Base-by-base conservation (phyloP, 1,139 yeast genomes). In the Yamadazyma kanchanaburiensis region DNA sequence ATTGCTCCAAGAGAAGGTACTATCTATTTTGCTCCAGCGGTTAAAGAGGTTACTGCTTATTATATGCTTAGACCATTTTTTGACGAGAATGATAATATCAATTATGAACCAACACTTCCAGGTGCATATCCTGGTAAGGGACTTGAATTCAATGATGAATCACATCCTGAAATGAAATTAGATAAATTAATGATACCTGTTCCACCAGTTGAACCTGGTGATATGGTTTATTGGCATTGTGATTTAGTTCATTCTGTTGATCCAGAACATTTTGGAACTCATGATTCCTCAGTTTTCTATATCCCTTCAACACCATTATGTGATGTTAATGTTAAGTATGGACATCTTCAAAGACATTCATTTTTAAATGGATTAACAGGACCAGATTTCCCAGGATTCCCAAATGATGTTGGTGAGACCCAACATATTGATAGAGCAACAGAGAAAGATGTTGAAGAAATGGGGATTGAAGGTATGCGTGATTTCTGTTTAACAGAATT, bases 151-250 rank as follows among this genome's bases (percentile, higher is more conserved):
- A 39, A 16, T 31, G 15, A 24, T 10, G 35, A 38, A 12, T 38
- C 45, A 1, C 54, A 49, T 32, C 64, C 59, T 7, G 61, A 58
- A 23, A 42, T 64, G 21, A 33, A 47, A 8, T 55, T 49, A 17
- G 33, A 39, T 1, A 43, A 46, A 19, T 37, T 54, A 10, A 49
- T 58, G 39, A 49, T 52, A 6, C 50, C 55, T 5, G 53, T 62
- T 28, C 69, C 70, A 4, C 40, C 48, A 20, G 69, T 61, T 6
- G 37, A 52, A 5, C 55, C 60, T 19, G 69, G 70, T 2, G 73
- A 70, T 37, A 61, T 55, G 38, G 73, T 70, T 1, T 64, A 60
- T 30, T 72, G 77, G 77, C 77, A 72, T 45, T 53, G 64, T 36
- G 77, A 71, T 41, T 31, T 59, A 24, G 51, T 62, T 19, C 77